Conservation (phyloP, 1,284 basidiomycete species). For the Boletus mariae region DNA sequence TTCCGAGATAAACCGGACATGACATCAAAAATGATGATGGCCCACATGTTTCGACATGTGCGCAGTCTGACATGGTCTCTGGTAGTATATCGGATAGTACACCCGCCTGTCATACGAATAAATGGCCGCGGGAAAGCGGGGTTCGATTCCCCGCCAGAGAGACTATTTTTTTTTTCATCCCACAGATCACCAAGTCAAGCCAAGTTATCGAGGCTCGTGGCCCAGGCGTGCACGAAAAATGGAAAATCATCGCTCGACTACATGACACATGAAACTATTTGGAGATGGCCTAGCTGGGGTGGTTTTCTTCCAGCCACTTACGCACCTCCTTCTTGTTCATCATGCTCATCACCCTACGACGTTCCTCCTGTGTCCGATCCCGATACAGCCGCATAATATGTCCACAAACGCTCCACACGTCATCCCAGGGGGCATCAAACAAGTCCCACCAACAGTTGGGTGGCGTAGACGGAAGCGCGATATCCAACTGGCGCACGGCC, state of each 20-base stretch:
- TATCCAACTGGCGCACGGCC: conserved; percentile 62
- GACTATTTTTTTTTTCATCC: too few species aligned
- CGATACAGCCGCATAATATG: conserved; percentile 78
- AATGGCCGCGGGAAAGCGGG: too few species aligned
- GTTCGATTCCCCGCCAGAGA: too few species aligned
- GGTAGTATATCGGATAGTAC: conserved; percentile 46
- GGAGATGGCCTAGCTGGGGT: conserved; percentile 12
- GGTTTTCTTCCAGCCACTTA: conserved; percentile 63
- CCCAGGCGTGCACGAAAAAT: too few species aligned
- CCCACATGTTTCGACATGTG: too few species aligned
- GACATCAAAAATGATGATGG: background rate
- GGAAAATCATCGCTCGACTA: too few species aligned
- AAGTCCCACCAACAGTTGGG: conserved; percentile 81
- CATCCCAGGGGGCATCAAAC: conserved; percentile 84
- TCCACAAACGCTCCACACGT: conserved; percentile 79
- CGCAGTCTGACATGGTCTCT: conserved; percentile 3
- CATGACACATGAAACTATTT: background rate
- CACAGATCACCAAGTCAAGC: too few species aligned
- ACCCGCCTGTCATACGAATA: conserved; percentile 37
- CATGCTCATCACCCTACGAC: conserved; percentile 45
- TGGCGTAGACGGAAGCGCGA: conserved; percentile 68
- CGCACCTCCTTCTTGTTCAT: conserved; percentile 69
- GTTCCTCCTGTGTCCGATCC: conserved; percentile 36
- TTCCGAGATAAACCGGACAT: too few species aligned
- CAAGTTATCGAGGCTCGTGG: too few species aligned